Conservation (phyloP, 2,329 filamentous ascomycete genomes). For the Nannizziopsis barbatae region DNA sequence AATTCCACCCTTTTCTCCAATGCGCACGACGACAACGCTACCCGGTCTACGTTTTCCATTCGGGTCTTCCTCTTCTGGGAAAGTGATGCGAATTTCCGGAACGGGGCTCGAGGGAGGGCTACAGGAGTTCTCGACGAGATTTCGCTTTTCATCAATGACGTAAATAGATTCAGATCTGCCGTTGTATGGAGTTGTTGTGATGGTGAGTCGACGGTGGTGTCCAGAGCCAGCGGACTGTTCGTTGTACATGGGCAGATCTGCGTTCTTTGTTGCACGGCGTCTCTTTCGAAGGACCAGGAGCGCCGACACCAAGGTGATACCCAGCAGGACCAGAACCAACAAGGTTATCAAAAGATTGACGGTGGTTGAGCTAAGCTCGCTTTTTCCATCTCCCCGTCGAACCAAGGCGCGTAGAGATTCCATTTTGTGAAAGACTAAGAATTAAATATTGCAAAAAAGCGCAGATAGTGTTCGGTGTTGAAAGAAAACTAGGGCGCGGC, state of each 20-base stretch:
- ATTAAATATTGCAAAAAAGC: neutral
- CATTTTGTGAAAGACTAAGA: constrained; percentile 21
- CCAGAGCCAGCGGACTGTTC: constrained; percentile 37
- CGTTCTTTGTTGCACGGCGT: constrained; percentile 42
- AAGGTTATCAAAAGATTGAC: constrained; percentile 70
- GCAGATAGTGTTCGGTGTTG: neutral
- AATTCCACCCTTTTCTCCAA: constrained; percentile 73
- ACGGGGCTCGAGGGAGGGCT: constrained; percentile 72
- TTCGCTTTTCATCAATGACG: constrained; percentile 68
- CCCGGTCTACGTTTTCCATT: constrained; percentile 68
- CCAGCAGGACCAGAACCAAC: constrained; percentile 64
- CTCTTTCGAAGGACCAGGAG: constrained; percentile 64
- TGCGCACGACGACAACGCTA: constrained; percentile 79
- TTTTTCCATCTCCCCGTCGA: constrained; percentile 39
- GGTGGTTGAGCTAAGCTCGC: constrained; percentile 49
- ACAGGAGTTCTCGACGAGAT: constrained; percentile 62
- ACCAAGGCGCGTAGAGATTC: constrained; percentile 38
- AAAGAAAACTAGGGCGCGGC: neutral
- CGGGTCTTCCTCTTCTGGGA: constrained; percentile 82
- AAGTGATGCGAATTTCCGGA: constrained; percentile 95
- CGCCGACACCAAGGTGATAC: constrained; percentile 53
- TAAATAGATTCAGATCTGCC: constrained; percentile 59
- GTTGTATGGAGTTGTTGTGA: constrained; percentile 39
- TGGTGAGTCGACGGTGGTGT: constrained; percentile 48
- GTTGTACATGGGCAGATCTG: constrained; percentile 40